Percentiles rank a stretch among this genome's conserved stretches.
Evolutionary conservation across 805 yeast species (phyloP).

Genomic region (Hanseniaspora thailandica): DNA sequence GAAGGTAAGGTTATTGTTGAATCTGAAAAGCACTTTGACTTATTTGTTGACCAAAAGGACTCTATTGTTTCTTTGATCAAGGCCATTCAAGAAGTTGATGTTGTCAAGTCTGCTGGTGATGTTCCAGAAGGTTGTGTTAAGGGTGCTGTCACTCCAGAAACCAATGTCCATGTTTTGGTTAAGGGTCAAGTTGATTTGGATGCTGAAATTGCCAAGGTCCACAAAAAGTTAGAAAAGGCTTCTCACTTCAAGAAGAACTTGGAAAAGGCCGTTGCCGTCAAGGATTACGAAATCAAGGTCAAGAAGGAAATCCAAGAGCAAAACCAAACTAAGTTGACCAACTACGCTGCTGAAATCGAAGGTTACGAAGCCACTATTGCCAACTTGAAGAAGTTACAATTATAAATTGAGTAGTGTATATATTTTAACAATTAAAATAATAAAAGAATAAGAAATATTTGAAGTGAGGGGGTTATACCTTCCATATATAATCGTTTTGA

Average conservation of each 20-base stretch:
- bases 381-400: slow-evolving; percentile 68
- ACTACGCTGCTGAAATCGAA: slow-evolving; percentile 72
- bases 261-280: slow-evolving; percentile 54
- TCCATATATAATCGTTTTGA: slow-evolving; percentile 51
- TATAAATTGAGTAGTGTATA: slow-evolving; percentile 23
- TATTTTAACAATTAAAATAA: not conserved
- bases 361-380: slow-evolving; percentile 78
- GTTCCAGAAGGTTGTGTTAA: slow-evolving; percentile 88
- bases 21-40: slow-evolving; percentile 39
- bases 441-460: slow-evolving; percentile 1
- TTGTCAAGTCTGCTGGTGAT: slow-evolving; percentile 42
- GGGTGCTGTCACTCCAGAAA: slow-evolving; percentile 64
- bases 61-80: slow-evolving; percentile 87
- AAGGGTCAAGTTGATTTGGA: slow-evolving; percentile 92
- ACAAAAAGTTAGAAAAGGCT: slow-evolving; percentile 60
- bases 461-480: no score
- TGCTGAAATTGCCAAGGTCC: slow-evolving; percentile 74
- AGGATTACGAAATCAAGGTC: slow-evolving; percentile 81
- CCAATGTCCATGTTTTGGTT: slow-evolving; percentile 79
- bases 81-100: slow-evolving; percentile 66
- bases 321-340: slow-evolving; percentile 56
- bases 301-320: slow-evolving; percentile 67
- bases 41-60: slow-evolving; percentile 59
- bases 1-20: slow-evolving; percentile 80
- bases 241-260: slow-evolving; percentile 48